Percentiles rank a stretch among this genome's conserved stretches.
Evolutionary conservation across 257 asterid genomes (phyloP).

Genomic region (Nicotiana otophora): DNA sequence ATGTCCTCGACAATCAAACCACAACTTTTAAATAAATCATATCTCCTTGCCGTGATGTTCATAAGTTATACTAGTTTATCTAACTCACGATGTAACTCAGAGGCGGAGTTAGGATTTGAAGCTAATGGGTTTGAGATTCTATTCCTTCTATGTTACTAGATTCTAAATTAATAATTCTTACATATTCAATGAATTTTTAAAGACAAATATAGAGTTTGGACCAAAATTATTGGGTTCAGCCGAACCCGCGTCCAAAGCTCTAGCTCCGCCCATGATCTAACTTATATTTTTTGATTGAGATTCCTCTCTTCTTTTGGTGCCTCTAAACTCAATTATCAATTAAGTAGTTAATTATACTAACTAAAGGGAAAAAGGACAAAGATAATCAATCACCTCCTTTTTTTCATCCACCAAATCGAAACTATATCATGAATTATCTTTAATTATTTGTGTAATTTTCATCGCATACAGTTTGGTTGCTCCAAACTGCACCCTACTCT

Average conservation of each 20-base stretch:
- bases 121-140: too few species aligned
- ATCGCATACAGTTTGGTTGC: background rate
- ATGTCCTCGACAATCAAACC: background rate
- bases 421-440: background rate
- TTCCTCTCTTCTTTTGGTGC: background rate
- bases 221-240: too few species aligned
- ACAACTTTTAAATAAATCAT: background rate
- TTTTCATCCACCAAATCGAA: background rate
- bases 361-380: background rate
- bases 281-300: background rate
- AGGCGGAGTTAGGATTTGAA: too few species aligned
- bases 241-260: too few species aligned
- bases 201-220: too few species aligned
- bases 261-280: too few species aligned
- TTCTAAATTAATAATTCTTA: too few species aligned
- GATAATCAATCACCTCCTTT: background rate
- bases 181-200: too few species aligned
- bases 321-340: background rate
- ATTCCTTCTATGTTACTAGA: too few species aligned
- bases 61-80: background rate
- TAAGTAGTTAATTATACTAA: background rate
- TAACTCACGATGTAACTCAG: too few species aligned
- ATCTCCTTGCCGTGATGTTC: background rate
- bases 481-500: background rate
- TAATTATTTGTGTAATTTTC: background rate